These are phyloP conservation scores for Pistacia integerrima DNA, from an alignment of 345 rosid species.

Conservation along the genomic window DNA sequence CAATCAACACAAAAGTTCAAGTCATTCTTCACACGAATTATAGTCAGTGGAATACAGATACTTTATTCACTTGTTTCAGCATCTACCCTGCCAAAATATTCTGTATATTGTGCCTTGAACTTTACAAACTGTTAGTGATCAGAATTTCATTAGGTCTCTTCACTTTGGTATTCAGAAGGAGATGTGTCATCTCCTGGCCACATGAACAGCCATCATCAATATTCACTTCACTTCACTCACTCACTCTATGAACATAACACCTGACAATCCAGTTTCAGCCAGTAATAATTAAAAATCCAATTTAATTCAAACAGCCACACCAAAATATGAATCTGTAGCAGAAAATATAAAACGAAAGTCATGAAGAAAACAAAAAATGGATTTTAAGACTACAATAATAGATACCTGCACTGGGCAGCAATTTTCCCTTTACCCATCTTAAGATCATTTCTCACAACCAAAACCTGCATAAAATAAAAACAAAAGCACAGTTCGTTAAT, in stretches of 20 bases:
- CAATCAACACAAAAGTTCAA: neutral
- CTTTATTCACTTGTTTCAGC: neutral
- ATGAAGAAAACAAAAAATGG: neutral
- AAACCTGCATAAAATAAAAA: slow-evolving; percentile 51
- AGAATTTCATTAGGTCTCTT: neutral
- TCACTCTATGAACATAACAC: neutral
- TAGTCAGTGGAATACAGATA: neutral
- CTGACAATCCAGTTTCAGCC: neutral
- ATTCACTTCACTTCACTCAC: neutral
- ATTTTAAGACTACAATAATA: neutral
- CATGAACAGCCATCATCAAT: neutral
- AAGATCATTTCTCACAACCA: slow-evolving; percentile 95
- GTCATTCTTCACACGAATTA: slow-evolving; percentile 8
- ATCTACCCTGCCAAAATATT: neutral
- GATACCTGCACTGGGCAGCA: slow-evolving; percentile 97
- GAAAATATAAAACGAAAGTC: neutral
- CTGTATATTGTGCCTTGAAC: neutral
- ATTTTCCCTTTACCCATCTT: slow-evolving; percentile 99
- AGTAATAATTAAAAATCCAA: neutral
- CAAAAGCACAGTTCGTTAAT: slow-evolving; percentile 2
- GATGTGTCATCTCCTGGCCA: neutral
- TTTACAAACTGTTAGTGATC: neutral
- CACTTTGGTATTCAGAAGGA: slow-evolving; percentile 4
- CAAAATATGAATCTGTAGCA: neutral
- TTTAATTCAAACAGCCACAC: neutral